Evolutionary conservation across 2,329 filamentous ascomycete genomes (phyloP).

Genomic region (Ceratocystis cacaofunesta): DNA sequence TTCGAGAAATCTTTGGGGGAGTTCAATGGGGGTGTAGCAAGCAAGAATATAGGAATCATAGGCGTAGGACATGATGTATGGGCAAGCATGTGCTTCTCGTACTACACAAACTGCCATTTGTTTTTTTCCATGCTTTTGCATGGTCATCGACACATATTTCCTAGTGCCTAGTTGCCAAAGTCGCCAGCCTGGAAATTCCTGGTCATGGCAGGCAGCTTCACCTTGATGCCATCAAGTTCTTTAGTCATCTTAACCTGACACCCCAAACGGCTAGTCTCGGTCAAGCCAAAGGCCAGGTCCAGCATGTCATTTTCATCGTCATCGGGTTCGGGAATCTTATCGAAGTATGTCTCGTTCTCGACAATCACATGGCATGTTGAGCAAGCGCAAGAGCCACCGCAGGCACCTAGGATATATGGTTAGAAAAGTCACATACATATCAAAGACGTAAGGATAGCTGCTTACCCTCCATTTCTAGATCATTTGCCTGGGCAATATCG

Average conservation of each 20-base stretch:
- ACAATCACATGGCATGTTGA: slow-evolving; percentile 89
- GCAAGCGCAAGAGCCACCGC: slow-evolving; percentile 85
- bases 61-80: background rate
- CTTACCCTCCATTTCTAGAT: slow-evolving; percentile 87
- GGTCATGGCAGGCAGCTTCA: slow-evolving; percentile 83
- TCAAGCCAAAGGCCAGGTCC: slow-evolving; percentile 77
- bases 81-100: background rate
- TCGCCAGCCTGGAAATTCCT: slow-evolving; percentile 92
- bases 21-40: background rate
- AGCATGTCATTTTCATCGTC: slow-evolving; percentile 84
- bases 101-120: background rate
- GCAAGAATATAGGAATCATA: background rate
- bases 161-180: slow-evolving; percentile 39
- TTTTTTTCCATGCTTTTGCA: background rate
- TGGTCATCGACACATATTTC: background rate
- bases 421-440: background rate
- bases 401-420: slow-evolving; percentile 43
- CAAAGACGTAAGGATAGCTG: slow-evolving; percentile 9
- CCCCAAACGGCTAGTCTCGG: slow-evolving; percentile 68
- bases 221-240: slow-evolving; percentile 72
- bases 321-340: slow-evolving; percentile 62
- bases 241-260: slow-evolving; percentile 88
- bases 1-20: background rate
- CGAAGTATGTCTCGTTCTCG: slow-evolving; percentile 54
- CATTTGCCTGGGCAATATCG: slow-evolving; percentile 86